phyloP scores from a whole-genome alignment of 805 yeast genomes.

The Candida lessepsii region DNA sequence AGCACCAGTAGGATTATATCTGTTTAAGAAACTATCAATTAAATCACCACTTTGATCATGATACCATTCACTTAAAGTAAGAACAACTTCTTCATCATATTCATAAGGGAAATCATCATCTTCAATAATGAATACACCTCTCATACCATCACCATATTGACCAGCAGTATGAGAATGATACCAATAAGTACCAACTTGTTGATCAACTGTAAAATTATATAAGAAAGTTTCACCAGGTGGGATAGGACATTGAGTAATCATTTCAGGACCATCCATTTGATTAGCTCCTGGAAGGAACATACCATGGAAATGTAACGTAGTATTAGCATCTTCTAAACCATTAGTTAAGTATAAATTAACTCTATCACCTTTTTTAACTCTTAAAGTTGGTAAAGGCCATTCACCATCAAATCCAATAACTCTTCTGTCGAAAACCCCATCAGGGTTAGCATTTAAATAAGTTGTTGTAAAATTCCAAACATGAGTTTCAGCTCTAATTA shows the following conservation, averaged over 20 bases:
- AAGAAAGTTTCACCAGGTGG: conserved; percentile 71
- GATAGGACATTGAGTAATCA: conserved; percentile 88
- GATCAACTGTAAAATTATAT: conserved; percentile 84
- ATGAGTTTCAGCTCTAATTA: conserved; percentile 45
- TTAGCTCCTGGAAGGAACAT: conserved; percentile 73
- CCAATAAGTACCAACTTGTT: conserved; percentile 92
- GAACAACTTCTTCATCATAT: conserved; percentile 60
- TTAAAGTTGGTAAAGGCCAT: conserved; percentile 88
- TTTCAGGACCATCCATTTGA: conserved; percentile 89
- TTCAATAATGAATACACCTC: conserved; percentile 75
- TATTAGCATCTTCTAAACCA: conserved; percentile 64
- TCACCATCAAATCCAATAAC: conserved; percentile 67
- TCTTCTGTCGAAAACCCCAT: conserved; percentile 53
- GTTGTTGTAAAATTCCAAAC: conserved; percentile 63
- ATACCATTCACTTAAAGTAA: conserved; percentile 64
- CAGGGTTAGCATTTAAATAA: conserved; percentile 69
- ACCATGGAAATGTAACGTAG: conserved; percentile 93
- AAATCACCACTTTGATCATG: conserved; percentile 52
- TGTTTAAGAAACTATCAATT: conserved; percentile 48
- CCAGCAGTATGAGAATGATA: conserved; percentile 92
- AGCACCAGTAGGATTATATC: conserved; percentile 81
- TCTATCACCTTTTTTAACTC: conserved; percentile 77
- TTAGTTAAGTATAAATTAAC: conserved; percentile 72
- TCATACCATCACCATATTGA: conserved; percentile 92
- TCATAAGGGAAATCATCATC: conserved; percentile 56